Evolutionary conservation across 192 early-diverging fungal species (phyloP), one percentile per base, ranked within the genome.

Genomic region (Podila horticola): DNA sequence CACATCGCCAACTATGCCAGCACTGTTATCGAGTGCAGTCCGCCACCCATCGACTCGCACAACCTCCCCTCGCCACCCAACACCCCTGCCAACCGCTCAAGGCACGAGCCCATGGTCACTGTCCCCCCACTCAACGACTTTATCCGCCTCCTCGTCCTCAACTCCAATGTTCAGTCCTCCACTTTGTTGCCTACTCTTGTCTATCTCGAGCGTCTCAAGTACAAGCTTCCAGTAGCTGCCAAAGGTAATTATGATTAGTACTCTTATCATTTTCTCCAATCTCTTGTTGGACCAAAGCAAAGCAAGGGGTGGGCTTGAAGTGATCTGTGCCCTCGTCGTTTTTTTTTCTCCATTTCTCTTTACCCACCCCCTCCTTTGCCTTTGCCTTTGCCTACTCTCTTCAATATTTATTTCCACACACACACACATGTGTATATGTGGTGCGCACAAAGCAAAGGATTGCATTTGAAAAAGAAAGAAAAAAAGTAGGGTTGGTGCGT

Each of bases 131-230:
- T 94, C 45, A 74, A 85, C 52, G 71, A 82, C 17, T 94, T 94
- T 74, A 91, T 94, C 62, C 83, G 86, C 0, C 83, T 86, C 24
- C 71, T 94, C 7, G 89, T 93, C n/a, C 74, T 86, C 58, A 82
- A 89, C 48, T 93, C 93, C 31, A 89, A 90, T 49, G 90, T 93
- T n/a, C 87, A 91, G 64, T 84, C 91, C 5, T 93, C 91, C 6
- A 93, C 92, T 9, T 79, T 94, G 10, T 81, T 94, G n/a, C 87
- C 87, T 22, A 90, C 91, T 3, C 73, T 94, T 8, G 91, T 93
- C 11, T 94, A 93, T 69, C 83, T 93, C 19, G 88, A 88, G 62
- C 87, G 92, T 7, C 71, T 94, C 72, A 86, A 88, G 50, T 79
- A 82, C 29, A 87, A 88, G 26, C 81, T 94, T 24, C 91, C 92